Percentiles rank a stretch among this genome's conserved stretches.
Conservation (phyloP, 495 filamentous ascomycete species). For the Hyaloscypha bicolor region DNA sequence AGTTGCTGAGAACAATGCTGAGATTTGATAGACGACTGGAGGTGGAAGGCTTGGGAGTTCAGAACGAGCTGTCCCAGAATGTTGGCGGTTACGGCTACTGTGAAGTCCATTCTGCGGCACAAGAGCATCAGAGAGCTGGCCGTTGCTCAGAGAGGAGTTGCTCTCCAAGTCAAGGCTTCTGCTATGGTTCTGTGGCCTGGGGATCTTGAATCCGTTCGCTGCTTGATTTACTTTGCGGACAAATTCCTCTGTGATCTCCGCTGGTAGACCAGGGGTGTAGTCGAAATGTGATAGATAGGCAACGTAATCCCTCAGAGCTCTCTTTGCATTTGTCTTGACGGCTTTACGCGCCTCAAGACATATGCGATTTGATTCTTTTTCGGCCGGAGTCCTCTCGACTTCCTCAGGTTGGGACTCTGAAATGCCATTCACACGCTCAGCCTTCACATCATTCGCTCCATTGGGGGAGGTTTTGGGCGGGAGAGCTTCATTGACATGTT, state of each 20-base stretch:
- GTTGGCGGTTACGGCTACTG: conserved; percentile 19
- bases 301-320: conserved; percentile 70
- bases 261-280: conserved; percentile 70
- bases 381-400: conserved; percentile 35
- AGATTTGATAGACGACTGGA: conserved; percentile 47
- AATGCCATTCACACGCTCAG: conserved; percentile 22
- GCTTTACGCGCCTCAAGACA: conserved; percentile 62
- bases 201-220: conserved; percentile 46
- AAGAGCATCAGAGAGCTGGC: conserved; percentile 37
- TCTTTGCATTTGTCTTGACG: conserved; percentile 71
- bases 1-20: conserved; percentile 57
- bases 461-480: conserved; percentile 23
- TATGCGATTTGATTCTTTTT: conserved; percentile 45
- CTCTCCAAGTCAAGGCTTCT: conserved; percentile 33
- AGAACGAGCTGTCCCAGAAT: conserved; percentile 17
- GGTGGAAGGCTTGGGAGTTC: conserved; percentile 33
- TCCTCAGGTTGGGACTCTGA: conserved; percentile 8
- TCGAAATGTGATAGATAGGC: conserved; percentile 71
- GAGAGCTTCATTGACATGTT: conserved; percentile 59
- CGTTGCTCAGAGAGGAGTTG: conserved; percentile 36
- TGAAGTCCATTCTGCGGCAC: conserved; percentile 25
- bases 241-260: conserved; percentile 67
- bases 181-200: conserved; percentile 27
- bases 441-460: conserved; percentile 32
- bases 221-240: conserved; percentile 62